These are phyloP conservation scores for Cladosporium sp. DNA, from an alignment of 2,329 filamentous ascomycete species.

Conservation along the genomic window DNA sequence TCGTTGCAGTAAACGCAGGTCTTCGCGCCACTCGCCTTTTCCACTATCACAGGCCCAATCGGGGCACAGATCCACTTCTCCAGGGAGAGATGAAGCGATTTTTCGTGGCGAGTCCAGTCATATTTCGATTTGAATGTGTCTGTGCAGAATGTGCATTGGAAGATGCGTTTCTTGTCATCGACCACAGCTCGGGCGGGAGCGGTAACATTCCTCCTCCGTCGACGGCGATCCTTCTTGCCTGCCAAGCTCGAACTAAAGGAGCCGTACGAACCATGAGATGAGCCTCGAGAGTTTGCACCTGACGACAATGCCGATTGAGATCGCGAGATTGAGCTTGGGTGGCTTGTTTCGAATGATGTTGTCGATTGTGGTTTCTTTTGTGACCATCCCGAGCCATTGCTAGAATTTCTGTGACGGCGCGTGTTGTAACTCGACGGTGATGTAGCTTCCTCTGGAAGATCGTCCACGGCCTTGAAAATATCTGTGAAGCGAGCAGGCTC, in stretches of 20 bases:
- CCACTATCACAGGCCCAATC: slow-evolving; percentile 57
- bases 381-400: slow-evolving; percentile 52
- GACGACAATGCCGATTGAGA: slow-evolving; percentile 48
- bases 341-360: slow-evolving; percentile 56
- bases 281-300: slow-evolving; percentile 57
- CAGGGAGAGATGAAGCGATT: slow-evolving; percentile 65
- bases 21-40: slow-evolving; percentile 58
- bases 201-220: slow-evolving; percentile 45
- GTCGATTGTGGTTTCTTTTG: slow-evolving; percentile 55
- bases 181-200: slow-evolving; percentile 36
- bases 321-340: slow-evolving; percentile 21
- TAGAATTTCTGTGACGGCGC: slow-evolving; percentile 52
- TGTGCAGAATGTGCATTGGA: slow-evolving; percentile 61
- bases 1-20: slow-evolving; percentile 62
- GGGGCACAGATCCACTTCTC: slow-evolving; percentile 67
- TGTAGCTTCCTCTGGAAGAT: slow-evolving; percentile 30
- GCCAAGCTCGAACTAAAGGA: slow-evolving; percentile 50
- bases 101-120: slow-evolving; percentile 66
- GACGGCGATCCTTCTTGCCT: slow-evolving; percentile 60
- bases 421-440: slow-evolving; percentile 42
- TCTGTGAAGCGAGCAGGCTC: slow-evolving; percentile 66
- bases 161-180: slow-evolving; percentile 49
- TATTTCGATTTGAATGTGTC: slow-evolving; percentile 60
- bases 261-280: slow-evolving; percentile 58
- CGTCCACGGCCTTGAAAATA: slow-evolving; percentile 62